These are phyloP conservation scores for Corynascus novoguineensis DNA, from an alignment of 495 filamentous ascomycete genomes.

Conservation along the genomic window DNA sequence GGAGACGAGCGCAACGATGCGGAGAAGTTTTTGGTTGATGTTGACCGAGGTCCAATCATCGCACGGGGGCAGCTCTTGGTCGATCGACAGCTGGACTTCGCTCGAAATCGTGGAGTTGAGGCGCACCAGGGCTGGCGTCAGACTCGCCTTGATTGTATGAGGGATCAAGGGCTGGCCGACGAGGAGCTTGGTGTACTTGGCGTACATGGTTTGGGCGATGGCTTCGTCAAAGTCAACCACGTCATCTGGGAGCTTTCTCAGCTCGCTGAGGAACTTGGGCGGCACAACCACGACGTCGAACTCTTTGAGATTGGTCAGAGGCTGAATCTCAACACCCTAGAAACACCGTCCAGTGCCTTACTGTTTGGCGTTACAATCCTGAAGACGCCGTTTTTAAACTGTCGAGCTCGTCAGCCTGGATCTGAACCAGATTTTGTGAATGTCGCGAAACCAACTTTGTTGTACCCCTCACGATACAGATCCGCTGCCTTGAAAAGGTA, in stretches of 20 bases:
- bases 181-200: slow-evolving; percentile 26
- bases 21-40: slow-evolving; percentile 36
- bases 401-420: not conserved
- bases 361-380: slow-evolving; percentile 28
- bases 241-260: slow-evolving; percentile 35
- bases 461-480: slow-evolving; percentile 33
- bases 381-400: slow-evolving; percentile 36
- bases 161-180: slow-evolving; percentile 14
- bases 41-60: slow-evolving; percentile 40
- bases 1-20: slow-evolving; percentile 52
- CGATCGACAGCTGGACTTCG: slow-evolving; percentile 24
- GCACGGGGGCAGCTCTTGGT: slow-evolving; percentile 26
- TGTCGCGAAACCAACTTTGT: slow-evolving; percentile 18
- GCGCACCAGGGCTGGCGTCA: slow-evolving; percentile 25
- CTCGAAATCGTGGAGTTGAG: slow-evolving; percentile 26
- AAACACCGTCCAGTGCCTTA: slow-evolving; percentile 7
- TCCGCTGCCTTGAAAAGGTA: slow-evolving; percentile 23
- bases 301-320: slow-evolving; percentile 2
- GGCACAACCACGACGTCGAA: slow-evolving; percentile 31
- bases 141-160: slow-evolving; percentile 24
- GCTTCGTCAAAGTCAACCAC: slow-evolving; percentile 33
- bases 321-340: not conserved
- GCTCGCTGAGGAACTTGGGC: slow-evolving; percentile 30
- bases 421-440: no score
- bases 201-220: slow-evolving; percentile 24